Evolutionary conservation across 2,329 filamentous ascomycete genomes (phyloP).

Genomic region (Claviceps digitariae): DNA sequence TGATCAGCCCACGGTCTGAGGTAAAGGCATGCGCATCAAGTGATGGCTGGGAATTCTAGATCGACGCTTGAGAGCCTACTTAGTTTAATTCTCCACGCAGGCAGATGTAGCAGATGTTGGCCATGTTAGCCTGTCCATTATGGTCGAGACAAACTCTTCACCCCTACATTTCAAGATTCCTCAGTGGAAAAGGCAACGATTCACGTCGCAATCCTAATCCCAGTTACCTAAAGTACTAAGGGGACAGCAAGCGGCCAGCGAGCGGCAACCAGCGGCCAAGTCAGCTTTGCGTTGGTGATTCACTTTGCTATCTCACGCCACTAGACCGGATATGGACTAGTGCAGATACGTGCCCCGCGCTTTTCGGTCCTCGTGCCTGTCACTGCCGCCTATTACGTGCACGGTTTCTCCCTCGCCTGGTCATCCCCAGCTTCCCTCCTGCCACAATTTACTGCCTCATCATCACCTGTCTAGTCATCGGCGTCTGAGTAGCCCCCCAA

Average conservation of each 20-base stretch:
- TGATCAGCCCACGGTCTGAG: neutral
- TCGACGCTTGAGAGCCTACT: neutral
- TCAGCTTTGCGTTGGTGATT: neutral
- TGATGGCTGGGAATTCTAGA: neutral
- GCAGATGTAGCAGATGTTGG: no score
- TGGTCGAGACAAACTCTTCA: no score
- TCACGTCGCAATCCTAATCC: no score
- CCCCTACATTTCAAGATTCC: no score
- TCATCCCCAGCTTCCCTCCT: constrained; percentile 7
- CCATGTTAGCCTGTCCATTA: no score
- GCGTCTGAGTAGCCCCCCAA: constrained; percentile 7
- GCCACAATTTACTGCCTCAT: constrained; percentile 9
- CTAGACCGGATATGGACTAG: constrained; percentile 1
- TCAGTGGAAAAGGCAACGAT: no score
- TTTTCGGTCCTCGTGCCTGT: constrained; percentile 6
- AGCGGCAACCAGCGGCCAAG: no score
- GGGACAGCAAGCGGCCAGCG: no score
- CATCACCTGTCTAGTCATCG: constrained; percentile 12
- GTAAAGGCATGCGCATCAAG: neutral
- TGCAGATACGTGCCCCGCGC: neutral
- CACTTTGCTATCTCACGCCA: neutral
- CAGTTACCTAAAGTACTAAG: no score
- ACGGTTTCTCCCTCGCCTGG: constrained; percentile 4
- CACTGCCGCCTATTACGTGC: constrained; percentile 8
- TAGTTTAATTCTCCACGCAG: no score